Evolutionary conservation across 768 basidiomycete species (phyloP), one percentile per base, ranked within the genome.

Genomic region (Naganishia kalamii): DNA sequence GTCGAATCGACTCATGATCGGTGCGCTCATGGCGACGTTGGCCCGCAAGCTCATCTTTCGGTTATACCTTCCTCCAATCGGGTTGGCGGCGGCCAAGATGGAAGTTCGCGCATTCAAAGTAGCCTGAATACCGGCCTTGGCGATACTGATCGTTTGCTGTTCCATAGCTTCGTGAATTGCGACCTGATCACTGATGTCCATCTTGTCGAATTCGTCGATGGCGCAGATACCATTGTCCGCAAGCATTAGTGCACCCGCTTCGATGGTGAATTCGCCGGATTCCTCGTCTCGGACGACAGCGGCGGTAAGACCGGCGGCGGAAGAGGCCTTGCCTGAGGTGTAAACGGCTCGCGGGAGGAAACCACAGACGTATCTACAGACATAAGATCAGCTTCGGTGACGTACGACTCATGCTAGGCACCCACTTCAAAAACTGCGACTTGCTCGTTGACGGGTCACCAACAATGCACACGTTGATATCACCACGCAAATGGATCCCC

Each of bases 111-210:
- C 96, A 72, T 99, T 99, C 62, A 99, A 83, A 0, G 96, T 99
- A 0, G 96, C 94, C 72, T 98, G 94, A 70, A 99, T 99, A 63
- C 96, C 96, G 1, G 96, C 96, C 77, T 99, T 99, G 44, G 96
- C 96, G 69, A 98, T 97, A 30, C 92, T 96, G 71, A 98, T 97
- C 0, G 94, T 98, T 80, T 97, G 93, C 80, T 98, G 94, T 86
- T 98, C 94, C 94, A 98, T 98, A 8, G 94, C 94, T 83, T 98
- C 94, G 82, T 99, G 96, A 72, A 99, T 98, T 37, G 96, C 96
- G 46, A 98, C 92, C 77, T 98, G 96, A 77, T 98, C 96, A 0
- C 90, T 87, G 60, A 97, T 86, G 77, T 98, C 94, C 96, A 99
- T 99, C 80, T 99, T 99, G 84, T 99, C 96, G 74, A 99, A 99